Conservation (phyloP, 2,329 filamentous ascomycete genomes). For the Epichloe bromicola region DNA sequence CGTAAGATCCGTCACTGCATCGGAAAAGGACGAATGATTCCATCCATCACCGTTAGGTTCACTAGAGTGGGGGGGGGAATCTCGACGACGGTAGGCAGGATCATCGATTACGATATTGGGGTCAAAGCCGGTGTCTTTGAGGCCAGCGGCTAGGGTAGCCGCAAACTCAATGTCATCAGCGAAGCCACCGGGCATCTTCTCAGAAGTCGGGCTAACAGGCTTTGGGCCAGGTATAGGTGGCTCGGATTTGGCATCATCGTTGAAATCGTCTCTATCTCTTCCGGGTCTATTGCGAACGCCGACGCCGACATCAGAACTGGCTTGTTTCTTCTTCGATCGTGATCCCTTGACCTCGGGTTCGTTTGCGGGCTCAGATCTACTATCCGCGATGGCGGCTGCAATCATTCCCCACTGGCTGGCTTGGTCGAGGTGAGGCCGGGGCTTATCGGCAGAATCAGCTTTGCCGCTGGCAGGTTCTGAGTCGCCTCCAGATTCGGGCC, state of each 20-base stretch:
- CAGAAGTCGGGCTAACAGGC: slow-evolving; percentile 30
- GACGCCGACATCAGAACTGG: slow-evolving; percentile 4
- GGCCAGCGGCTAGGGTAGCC: slow-evolving; percentile 54
- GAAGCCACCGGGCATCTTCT: slow-evolving; percentile 52
- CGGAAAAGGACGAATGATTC: slow-evolving; percentile 37
- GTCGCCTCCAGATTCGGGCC: slow-evolving; percentile 32
- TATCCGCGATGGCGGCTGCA: slow-evolving; percentile 34
- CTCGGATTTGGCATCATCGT: slow-evolving; percentile 28
- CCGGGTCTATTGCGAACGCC: slow-evolving; percentile 10
- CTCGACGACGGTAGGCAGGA: slow-evolving; percentile 47
- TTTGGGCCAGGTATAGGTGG: slow-evolving; percentile 46
- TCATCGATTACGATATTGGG: slow-evolving; percentile 58
- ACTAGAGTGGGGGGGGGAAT: slow-evolving; percentile 49
- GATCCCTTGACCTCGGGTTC: slow-evolving; percentile 17
- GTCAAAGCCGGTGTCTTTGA: slow-evolving; percentile 58
- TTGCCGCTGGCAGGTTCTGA: slow-evolving; percentile 14
- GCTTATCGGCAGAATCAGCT: slow-evolving; percentile 17
- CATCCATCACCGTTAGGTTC: slow-evolving; percentile 26
- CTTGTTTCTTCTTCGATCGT: slow-evolving; percentile 2
- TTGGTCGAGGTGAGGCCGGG: slow-evolving; percentile 23
- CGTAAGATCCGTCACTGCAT: slow-evolving; percentile 31
- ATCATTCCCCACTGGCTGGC: slow-evolving; percentile 39
- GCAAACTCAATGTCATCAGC: slow-evolving; percentile 56
- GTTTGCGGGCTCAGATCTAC: slow-evolving; percentile 23
- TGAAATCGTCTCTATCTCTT: slow-evolving; percentile 11